Percentiles rank a stretch among this genome's conserved stretches.
Evolutionary conservation across 202 grass and related monocot species (phyloP).

Genomic region (Schoenoplectus triqueter): DNA sequence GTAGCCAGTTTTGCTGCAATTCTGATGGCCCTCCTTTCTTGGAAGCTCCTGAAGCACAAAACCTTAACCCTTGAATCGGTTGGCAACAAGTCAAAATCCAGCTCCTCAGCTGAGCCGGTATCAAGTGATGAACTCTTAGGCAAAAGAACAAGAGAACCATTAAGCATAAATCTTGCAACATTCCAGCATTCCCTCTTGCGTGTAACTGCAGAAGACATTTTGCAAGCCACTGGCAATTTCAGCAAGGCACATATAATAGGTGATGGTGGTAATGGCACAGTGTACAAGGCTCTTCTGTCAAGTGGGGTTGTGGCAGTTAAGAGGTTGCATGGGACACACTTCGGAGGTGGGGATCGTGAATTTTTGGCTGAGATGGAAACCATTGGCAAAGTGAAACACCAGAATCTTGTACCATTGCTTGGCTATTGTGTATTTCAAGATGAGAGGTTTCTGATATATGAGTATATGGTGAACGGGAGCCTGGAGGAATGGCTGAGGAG

Average conservation of each 20-base stretch:
- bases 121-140: constrained; percentile 87
- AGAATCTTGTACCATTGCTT: constrained; percentile 84
- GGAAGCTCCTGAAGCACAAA: constrained; percentile 54
- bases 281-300: constrained; percentile 76
- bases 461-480: constrained; percentile 97
- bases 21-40: constrained; percentile 48
- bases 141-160: constrained; percentile 72
- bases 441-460: constrained; percentile 87
- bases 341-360: constrained; percentile 78
- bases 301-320: constrained; percentile 81
- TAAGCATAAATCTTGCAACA: constrained; percentile 97
- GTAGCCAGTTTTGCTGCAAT: constrained; percentile 36
- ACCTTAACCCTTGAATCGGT: constrained; percentile 47
- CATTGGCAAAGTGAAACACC: constrained; percentile 95
- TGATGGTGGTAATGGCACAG: constrained; percentile 91
- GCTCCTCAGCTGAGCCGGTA: constrained; percentile 62
- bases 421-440: constrained; percentile 96
- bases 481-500: constrained; percentile 89
- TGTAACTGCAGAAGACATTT: constrained; percentile 78
- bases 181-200: constrained; percentile 83
- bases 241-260: constrained; percentile 92
- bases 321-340: constrained; percentile 86
- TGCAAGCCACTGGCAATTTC: constrained; percentile 92
- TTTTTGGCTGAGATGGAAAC: constrained; percentile 98
- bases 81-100: constrained; percentile 49